These are phyloP conservation scores for Metschnikowia lachancei DNA, from an alignment of 805 yeast species.

Conservation along the genomic window DNA sequence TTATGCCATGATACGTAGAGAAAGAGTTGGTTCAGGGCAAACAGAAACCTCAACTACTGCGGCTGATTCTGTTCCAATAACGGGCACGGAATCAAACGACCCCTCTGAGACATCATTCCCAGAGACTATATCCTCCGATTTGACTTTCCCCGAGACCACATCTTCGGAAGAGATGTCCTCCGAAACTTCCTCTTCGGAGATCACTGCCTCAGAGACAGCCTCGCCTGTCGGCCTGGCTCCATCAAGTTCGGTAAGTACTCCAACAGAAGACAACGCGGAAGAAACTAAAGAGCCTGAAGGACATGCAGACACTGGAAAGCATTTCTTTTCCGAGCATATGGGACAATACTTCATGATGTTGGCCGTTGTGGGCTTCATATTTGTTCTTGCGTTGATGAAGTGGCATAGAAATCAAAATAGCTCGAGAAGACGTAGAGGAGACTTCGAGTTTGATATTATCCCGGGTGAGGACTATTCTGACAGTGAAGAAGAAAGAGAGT, in stretches of 20 bases:
- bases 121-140: not conserved
- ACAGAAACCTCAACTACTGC: conserved; percentile 4
- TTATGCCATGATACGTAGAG: conserved; percentile 40
- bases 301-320: conserved; percentile 34
- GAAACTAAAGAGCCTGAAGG: conserved; percentile 24
- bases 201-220: not conserved
- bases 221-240: not conserved
- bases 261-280: not conserved
- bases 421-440: conserved; percentile 57
- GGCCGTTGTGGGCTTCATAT: conserved; percentile 55
- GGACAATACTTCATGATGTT: conserved; percentile 62
- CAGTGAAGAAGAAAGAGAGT: conserved; percentile 36
- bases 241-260: not conserved
- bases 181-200: not conserved
- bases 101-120: not conserved
- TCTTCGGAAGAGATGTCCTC: not conserved
- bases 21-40: conserved; percentile 18
- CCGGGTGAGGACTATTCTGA: conserved; percentile 58
- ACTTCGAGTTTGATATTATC: conserved; percentile 74
- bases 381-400: conserved; percentile 46
- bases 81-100: not conserved
- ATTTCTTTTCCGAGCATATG: conserved; percentile 42
- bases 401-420: conserved; percentile 40
- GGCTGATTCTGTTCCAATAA: not conserved
- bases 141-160: not conserved